Percentiles rank a stretch among this genome's conserved stretches.
These are phyloP conservation scores for Metschnikowia sp. DNA, from an alignment of 805 yeast genomes.

Conservation along the genomic window DNA sequence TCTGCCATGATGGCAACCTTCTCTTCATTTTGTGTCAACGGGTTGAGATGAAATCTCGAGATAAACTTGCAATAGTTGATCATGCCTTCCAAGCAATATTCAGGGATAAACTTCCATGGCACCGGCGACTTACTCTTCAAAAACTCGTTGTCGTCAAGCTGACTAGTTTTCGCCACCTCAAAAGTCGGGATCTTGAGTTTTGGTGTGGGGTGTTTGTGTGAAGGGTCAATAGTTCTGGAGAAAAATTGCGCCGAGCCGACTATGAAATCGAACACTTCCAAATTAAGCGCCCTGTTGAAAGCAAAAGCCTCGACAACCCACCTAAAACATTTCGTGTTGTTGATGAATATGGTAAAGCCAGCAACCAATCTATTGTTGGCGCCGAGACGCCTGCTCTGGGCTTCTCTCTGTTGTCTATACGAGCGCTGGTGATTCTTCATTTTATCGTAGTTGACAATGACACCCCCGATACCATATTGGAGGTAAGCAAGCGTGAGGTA, in stretches of 20 bases:
- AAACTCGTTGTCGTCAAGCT: slow-evolving; percentile 72
- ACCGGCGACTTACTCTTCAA: slow-evolving; percentile 61
- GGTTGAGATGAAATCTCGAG: slow-evolving; percentile 52
- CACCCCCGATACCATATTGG: slow-evolving; percentile 88
- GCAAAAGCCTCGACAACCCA: slow-evolving; percentile 65
- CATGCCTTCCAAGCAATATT: slow-evolving; percentile 78
- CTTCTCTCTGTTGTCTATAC: slow-evolving; percentile 36
- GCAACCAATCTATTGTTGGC: slow-evolving; percentile 7
- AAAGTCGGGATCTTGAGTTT: slow-evolving; percentile 51
- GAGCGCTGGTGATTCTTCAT: slow-evolving; percentile 47
- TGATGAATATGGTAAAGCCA: slow-evolving; percentile 42
- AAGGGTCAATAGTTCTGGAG: slow-evolving; percentile 69
- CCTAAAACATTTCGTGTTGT: slow-evolving; percentile 38
- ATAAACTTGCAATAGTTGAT: slow-evolving; percentile 67
- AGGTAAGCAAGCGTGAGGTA: slow-evolving; percentile 73
- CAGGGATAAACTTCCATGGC: slow-evolving; percentile 85
- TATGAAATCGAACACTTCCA: slow-evolving; percentile 71
- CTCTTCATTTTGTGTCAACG: slow-evolving; percentile 50
- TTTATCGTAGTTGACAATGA: slow-evolving; percentile 53
- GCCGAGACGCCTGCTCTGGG: slow-evolving; percentile 12
- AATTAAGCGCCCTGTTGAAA: slow-evolving; percentile 52
- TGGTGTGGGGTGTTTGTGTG: slow-evolving; percentile 55
- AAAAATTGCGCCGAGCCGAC: slow-evolving; percentile 74
- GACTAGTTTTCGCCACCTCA: slow-evolving; percentile 58
- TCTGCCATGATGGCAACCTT: slow-evolving; percentile 61